Percentiles rank a stretch among this genome's conserved stretches.
These are phyloP conservation scores for Pseudohalonectria lignicola DNA, from an alignment of 2,329 filamentous ascomycete species.

Conservation along the genomic window DNA sequence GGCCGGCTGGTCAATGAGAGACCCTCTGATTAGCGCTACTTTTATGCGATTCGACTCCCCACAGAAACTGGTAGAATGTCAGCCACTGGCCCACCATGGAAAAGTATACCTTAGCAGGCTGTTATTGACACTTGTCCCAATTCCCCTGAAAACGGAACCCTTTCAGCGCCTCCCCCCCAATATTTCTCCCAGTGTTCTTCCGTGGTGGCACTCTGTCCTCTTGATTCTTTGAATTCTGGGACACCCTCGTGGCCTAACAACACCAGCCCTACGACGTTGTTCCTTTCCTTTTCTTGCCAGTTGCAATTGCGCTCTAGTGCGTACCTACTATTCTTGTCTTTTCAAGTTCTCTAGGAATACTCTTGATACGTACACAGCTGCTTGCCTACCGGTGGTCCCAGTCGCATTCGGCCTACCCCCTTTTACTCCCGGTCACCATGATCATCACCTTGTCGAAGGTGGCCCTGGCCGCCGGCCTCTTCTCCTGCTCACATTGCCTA, in stretches of 20 bases:
- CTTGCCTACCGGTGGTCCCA: too few relatives aligned
- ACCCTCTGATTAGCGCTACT: neutral
- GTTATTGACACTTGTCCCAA: neutral
- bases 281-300: neutral
- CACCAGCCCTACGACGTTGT: neutral
- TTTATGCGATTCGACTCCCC: neutral
- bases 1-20: constrained; percentile 17
- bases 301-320: too few relatives aligned
- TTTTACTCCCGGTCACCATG: constrained; percentile 26
- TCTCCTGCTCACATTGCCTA: constrained; percentile 32
- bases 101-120: too few relatives aligned
- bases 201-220: neutral
- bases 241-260: too few relatives aligned
- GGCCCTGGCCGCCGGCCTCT: constrained; percentile 35
- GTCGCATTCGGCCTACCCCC: neutral
- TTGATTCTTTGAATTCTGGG: neutral
- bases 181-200: neutral
- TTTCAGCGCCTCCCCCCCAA: too few relatives aligned
- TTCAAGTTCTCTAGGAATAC: neutral
- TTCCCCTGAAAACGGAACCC: constrained; percentile 1
- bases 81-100: constrained; percentile 5
- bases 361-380: too few relatives aligned
- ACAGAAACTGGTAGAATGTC: constrained; percentile 7
- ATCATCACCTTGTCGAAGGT: constrained; percentile 40
- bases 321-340: neutral